These are phyloP conservation scores for Didymella sp. DNA, from an alignment of 2,329 filamentous ascomycete genomes.

Conservation along the genomic window DNA sequence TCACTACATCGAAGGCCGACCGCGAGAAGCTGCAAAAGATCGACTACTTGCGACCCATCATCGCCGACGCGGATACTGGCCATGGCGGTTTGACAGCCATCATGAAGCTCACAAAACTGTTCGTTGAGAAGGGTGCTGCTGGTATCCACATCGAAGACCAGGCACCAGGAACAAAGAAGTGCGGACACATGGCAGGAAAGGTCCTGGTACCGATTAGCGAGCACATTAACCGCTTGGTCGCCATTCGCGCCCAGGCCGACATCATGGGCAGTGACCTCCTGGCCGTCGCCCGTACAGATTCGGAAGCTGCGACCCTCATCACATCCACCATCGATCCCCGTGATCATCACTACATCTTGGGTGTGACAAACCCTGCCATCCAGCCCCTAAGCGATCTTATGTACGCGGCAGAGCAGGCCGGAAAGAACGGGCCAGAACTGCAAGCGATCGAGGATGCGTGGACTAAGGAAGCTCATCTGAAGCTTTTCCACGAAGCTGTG, in stretches of 20 bases:
- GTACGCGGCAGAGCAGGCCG: constrained; percentile 79
- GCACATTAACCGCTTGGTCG: constrained; percentile 96
- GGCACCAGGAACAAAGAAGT: constrained; percentile 98
- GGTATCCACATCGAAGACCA: constrained; percentile 99
- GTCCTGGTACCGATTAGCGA: constrained; percentile 95
- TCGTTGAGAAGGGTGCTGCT: constrained; percentile 93
- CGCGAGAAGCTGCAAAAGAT: constrained; percentile 77
- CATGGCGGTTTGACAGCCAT: constrained; percentile 97
- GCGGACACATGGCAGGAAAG: constrained; percentile 98
- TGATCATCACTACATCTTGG: constrained; percentile 93
- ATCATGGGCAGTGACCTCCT: constrained; percentile 97
- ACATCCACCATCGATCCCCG: constrained; percentile 94
- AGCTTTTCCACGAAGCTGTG: constrained; percentile 91
- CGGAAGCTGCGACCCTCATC: constrained; percentile 96
- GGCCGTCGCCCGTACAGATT: constrained; percentile 92
- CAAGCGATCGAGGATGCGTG: constrained; percentile 93
- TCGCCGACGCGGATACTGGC: constrained; percentile 96
- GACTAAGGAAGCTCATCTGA: constrained; percentile 78
- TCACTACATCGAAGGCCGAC: constrained; percentile 75
- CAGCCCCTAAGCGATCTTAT: constrained; percentile 90
- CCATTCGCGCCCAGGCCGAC: constrained; percentile 95
- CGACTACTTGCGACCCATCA: constrained; percentile 94
- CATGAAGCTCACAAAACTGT: constrained; percentile 99
- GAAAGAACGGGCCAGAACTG: constrained; percentile 80
- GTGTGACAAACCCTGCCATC: constrained; percentile 83